Base-by-base conservation (phyloP, 805 yeast species). In the Candida silvicultrix region DNA sequence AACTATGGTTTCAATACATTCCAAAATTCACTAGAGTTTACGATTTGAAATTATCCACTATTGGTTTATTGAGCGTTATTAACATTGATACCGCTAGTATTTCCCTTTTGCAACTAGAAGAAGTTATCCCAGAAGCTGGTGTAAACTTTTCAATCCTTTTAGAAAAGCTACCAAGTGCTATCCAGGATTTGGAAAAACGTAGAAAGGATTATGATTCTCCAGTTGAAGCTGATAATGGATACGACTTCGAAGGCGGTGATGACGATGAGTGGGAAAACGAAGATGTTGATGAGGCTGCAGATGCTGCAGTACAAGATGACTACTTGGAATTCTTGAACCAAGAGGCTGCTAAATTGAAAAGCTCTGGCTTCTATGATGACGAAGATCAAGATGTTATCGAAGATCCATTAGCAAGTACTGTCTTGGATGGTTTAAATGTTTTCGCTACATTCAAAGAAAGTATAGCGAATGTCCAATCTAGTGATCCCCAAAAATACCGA, bases 351-450 rank as follows among this genome's bases (percentile, higher is more conserved):
- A 67, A 66, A 43, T 52, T 70, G 43, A 62, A 64, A 38, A 58
- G 64, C 18, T 55, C 65, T 4, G 71, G 70, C 1, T 48, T 61
- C 40, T 63, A 59, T 43, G 58, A 53, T 40, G 67, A 63, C 18
- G 69, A 63, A 31, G 84, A 78, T 43, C 94, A 85, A 42, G 94
- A 85, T 9, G 73, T 86, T 40, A 81, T 82, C 40, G 97, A 90
- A 58, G 96, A 85, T 59, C 81, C 96, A 10, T 70, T 85, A 59
- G 77, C 85, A 22, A 84, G 82, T 52, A 84, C 92, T 1, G 83
- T 95, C 4, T 73, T 94, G 41, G 97, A 92, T 59, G 69, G 72
- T 38, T 66, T 89, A 42, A 85, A 92, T 59, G 82, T 85, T 3
- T 89, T 81, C 64, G 71, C 72, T 15, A 77, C 79, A 2, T 81